Conservation (phyloP, 2,329 filamentous ascomycete genomes). For the Cladosporium sp. region DNA sequence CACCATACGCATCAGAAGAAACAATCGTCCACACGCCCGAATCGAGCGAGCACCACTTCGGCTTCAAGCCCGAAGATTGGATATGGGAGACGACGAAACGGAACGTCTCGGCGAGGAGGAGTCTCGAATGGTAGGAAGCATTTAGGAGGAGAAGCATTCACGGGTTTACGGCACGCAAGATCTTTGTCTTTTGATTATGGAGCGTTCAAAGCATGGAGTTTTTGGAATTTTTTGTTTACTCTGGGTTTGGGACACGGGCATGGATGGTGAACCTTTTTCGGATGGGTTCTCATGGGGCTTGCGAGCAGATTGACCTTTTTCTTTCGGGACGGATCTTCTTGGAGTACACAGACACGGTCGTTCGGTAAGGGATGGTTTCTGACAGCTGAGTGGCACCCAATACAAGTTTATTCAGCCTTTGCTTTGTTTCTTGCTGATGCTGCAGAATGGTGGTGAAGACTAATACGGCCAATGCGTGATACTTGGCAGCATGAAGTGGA, state of each 20-base stretch:
- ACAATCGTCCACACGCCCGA: slow-evolving; percentile 33
- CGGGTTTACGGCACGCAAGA: background rate
- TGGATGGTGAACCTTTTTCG: background rate
- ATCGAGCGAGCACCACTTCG: slow-evolving; percentile 26
- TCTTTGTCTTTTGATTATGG: background rate
- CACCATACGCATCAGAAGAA: slow-evolving; percentile 38
- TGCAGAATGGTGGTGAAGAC: background rate
- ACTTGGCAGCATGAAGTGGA: background rate
- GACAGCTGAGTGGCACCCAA: background rate
- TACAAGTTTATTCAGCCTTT: background rate
- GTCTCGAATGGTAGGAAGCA: slow-evolving; percentile 10
- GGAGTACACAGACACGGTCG: background rate
- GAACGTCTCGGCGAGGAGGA: slow-evolving; percentile 6
- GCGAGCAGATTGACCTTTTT: background rate
- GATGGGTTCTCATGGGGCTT: background rate
- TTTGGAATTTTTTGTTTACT: background rate
- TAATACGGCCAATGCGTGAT: background rate
- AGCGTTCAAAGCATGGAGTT: slow-evolving; percentile 32
- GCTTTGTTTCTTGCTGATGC: background rate
- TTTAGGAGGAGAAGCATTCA: background rate
- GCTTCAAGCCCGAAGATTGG: slow-evolving; percentile 6
- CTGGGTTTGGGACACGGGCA: background rate
- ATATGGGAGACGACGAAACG: slow-evolving; percentile 15
- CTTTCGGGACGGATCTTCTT: background rate
- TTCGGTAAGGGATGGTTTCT: background rate